Conservation (phyloP, 2,329 filamentous ascomycete species). For the Diaporthe citriasiana region DNA sequence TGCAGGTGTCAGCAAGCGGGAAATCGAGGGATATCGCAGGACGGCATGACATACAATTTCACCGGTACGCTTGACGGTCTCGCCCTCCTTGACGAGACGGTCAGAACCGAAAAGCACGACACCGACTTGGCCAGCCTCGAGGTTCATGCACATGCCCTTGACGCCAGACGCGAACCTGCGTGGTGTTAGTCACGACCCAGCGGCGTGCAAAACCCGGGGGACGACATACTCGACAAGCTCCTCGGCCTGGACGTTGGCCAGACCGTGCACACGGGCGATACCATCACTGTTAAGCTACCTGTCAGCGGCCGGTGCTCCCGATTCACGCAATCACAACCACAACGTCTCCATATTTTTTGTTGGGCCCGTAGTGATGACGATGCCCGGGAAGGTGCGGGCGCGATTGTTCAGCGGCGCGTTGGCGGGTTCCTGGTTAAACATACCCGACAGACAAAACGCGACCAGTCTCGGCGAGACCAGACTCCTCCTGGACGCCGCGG, state of each 20-base stretch:
- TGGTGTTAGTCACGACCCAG: constrained; percentile 43
- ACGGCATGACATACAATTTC: constrained; percentile 83
- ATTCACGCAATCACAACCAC: neutral
- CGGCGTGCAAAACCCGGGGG: constrained; percentile 37
- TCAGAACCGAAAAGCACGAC: constrained; percentile 99
- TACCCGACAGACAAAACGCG: constrained; percentile 99
- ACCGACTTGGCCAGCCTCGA: constrained; percentile 99
- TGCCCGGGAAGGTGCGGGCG: neutral
- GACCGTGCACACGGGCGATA: constrained; percentile 99
- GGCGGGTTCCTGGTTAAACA: constrained; percentile 58
- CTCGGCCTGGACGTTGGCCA: constrained; percentile 99
- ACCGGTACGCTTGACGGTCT: constrained; percentile 99
- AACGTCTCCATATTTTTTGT: neutral
- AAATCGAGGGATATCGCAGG: neutral
- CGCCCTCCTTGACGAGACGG: constrained; percentile 99
- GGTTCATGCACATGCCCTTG: constrained; percentile 99
- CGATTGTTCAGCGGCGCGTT: neutral
- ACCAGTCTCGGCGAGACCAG: constrained; percentile 96
- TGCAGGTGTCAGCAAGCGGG: constrained; percentile 46
- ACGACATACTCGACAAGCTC: constrained; percentile 97
- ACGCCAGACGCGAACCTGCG: constrained; percentile 97
- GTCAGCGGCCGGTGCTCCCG: constrained; percentile 48
- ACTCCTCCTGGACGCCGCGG: constrained; percentile 97
- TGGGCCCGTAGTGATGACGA: constrained; percentile 32
- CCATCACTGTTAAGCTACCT: constrained; percentile 81